Conservation (phyloP, 1,284 basidiomycete species). For the Boletus mariae region DNA sequence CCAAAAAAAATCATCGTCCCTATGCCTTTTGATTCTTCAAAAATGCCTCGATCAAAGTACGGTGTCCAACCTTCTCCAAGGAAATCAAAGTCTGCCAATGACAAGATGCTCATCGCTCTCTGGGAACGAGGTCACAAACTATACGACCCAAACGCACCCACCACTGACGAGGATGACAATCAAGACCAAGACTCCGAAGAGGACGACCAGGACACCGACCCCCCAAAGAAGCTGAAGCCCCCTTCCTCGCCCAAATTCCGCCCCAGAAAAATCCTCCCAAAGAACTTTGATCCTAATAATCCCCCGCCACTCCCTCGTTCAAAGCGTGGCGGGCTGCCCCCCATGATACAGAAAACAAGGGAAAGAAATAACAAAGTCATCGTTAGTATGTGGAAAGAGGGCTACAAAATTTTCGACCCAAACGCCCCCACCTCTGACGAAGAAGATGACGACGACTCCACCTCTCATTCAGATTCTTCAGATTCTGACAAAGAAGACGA, state of each 20-base stretch:
- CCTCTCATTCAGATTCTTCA: constrained; percentile 2
- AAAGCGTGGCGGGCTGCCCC: constrained; percentile 5
- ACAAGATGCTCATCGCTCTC: constrained; percentile 6
- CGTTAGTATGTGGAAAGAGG: constrained; percentile 16
- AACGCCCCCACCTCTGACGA: constrained; percentile 24
- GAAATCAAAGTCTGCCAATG: neutral
- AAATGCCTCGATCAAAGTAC: constrained; percentile 20
- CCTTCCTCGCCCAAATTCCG: neutral
- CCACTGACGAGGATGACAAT: constrained; percentile 23
- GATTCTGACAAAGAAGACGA: constrained; percentile 32
- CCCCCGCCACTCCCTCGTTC: constrained; percentile 13
- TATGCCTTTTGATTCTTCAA: constrained; percentile 17
- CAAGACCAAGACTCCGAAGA: neutral
- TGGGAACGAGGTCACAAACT: constrained; percentile 21
- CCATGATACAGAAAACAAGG: no score
- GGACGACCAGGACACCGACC: neutral
- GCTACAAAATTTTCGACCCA: constrained; percentile 20
- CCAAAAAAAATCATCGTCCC: constrained; percentile 19
- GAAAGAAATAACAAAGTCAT: neutral
- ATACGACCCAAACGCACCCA: constrained; percentile 20
- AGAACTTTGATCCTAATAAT: constrained; percentile 16
- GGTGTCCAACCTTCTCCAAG: constrained; percentile 2
- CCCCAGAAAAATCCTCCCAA: constrained; percentile 16
- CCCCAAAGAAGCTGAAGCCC: neutral
- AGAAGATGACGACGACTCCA: constrained; percentile 9